Base-by-base conservation (phyloP, 768 basidiomycete species). In the Suillus subaureus region DNA sequence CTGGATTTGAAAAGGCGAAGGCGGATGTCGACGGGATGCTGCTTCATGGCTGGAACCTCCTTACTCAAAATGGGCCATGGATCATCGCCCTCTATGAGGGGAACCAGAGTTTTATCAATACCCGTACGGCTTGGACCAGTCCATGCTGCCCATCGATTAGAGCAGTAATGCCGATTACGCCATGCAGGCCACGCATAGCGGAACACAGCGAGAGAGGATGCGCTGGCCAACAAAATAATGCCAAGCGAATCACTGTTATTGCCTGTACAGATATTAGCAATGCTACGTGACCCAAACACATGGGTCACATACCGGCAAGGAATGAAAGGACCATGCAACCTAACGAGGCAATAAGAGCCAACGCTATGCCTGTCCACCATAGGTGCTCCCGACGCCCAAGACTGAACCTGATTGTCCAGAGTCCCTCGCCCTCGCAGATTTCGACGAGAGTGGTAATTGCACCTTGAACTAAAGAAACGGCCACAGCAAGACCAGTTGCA, bases 171-270 rank as follows among this genome's bases (percentile, higher is more conserved):
- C 6, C 37, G 37, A 61, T 61, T 61, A 11, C 58, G 37, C 58
- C 58, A 61, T 43, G 58, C 58, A 26, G 28, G 58, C 58, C 37
- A 60, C 7, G 58, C 58, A 60, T 60, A 60, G 45, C 58, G 37
- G 35, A 60, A 60, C n/a, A 60, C 58, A 6, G 58, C 37, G 7
- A 61, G n/a, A 12, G 37, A 40, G 28, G 58, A 61, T 43, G 58
- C 57, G 42, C 37, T 35, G 4, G 57, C n/a, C 4, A 60, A 28
- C 18, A 39, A 60, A 11, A 31, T 60, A 1, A 43, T 43, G 43
- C 43, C 43, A 43, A 43, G 43, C 43, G 35, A 60, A 60, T 60
- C 35, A 60, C 18, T 60, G 11, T 60, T 60, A 42, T 60, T 60
- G n/a, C 57, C 35, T 33, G 31, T 2, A 57, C 23, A 11, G 2